Evolutionary conservation across 2,329 filamentous ascomycete genomes (phyloP).

Genomic region (Tolypocladium sp.): DNA sequence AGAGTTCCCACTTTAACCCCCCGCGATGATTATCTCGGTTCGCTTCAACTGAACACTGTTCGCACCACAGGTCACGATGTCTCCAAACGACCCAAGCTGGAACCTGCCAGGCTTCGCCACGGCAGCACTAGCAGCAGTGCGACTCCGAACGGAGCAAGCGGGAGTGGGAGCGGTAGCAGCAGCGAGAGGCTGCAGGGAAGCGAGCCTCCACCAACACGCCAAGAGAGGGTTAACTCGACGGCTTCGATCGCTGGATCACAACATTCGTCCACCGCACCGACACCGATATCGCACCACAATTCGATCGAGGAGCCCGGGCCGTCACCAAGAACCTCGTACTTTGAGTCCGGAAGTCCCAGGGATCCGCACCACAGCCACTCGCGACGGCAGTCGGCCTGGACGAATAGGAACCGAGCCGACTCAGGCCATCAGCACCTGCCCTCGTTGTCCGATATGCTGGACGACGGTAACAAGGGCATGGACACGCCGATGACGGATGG

Average conservation of each 20-base stretch:
- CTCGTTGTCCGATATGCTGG: conserved; percentile 38
- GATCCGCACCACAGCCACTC: conserved; percentile 16
- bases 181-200: conserved; percentile 38
- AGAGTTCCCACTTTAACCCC: not conserved
- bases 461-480: conserved; percentile 18
- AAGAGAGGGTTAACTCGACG: conserved; percentile 38
- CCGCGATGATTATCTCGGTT: not conserved
- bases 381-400: conserved; percentile 15
- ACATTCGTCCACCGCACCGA: conserved; percentile 28
- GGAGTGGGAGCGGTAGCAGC: conserved; percentile 37
- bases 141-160: conserved; percentile 25
- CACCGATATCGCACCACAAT: conserved; percentile 22
- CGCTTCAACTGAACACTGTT: conserved; percentile 5
- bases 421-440: conserved; percentile 28
- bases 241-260: conserved; percentile 37
- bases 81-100: conserved; percentile 39
- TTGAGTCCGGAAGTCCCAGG: conserved; percentile 22
- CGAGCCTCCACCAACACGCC: conserved; percentile 36
- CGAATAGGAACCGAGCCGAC: conserved; percentile 6
- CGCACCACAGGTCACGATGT: conserved; percentile 22
- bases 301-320: conserved; percentile 32
- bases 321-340: conserved; percentile 30
- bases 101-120: conserved; percentile 24
- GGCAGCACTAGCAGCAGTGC: conserved; percentile 31
- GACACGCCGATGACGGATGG: conserved; percentile 8